Evolutionary conservation across 2,329 filamentous ascomycete genomes (phyloP).

Genomic region (Trichoderma sp.): DNA sequence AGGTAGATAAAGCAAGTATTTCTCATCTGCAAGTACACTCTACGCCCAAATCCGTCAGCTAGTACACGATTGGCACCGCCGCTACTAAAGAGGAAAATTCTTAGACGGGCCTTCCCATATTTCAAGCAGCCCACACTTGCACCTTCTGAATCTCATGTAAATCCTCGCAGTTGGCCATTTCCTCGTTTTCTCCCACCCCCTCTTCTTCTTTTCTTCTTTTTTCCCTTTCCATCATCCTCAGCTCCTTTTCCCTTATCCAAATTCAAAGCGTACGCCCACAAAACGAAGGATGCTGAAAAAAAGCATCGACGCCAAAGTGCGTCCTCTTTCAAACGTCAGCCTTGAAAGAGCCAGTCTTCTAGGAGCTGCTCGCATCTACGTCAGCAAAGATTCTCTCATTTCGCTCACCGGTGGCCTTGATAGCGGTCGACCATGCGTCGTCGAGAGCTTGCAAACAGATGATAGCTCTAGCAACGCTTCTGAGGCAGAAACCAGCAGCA

Average conservation of each 20-base stretch:
- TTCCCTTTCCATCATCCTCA: neutral
- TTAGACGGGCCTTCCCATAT: neutral
- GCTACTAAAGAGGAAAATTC: conserved; percentile 16
- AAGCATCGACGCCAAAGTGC: conserved; percentile 44
- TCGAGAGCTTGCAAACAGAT: conserved; percentile 40
- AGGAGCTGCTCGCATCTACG: conserved; percentile 51
- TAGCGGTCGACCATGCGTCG: conserved; percentile 45
- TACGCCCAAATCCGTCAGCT: neutral
- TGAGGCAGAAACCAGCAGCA: neutral
- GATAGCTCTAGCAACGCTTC: conserved; percentile 24
- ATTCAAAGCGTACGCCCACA: too few relatives aligned
- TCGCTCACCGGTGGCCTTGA: conserved; percentile 48
- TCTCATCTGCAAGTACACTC: neutral
- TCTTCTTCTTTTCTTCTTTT: neutral
- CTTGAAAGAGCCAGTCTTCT: conserved; percentile 46
- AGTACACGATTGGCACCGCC: neutral
- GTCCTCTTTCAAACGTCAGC: conserved; percentile 45
- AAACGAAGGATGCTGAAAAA: conserved; percentile 37
- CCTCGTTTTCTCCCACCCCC: neutral
- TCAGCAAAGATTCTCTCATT: conserved; percentile 51
- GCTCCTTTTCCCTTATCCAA: too few relatives aligned
- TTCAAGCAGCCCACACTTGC: neutral
- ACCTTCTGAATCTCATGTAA: conserved; percentile 11
- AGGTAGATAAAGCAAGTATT: neutral
- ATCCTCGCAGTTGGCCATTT: neutral